Evolutionary conservation across 1,139 yeast genomes (phyloP).

Genomic region (Eremothecium sinecaudum): DNA sequence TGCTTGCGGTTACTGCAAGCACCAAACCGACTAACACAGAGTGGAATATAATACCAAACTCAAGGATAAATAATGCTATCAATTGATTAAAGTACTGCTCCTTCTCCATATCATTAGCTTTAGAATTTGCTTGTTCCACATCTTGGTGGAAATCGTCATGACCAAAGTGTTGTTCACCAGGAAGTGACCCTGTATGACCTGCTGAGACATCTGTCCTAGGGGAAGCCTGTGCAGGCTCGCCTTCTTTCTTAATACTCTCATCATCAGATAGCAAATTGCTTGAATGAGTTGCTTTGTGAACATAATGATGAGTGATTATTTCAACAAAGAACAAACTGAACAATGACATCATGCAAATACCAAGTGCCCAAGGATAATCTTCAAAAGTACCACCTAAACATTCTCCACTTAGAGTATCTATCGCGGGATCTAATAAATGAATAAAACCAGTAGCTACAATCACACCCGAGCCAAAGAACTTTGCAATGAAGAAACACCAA

Average conservation of each 20-base stretch:
- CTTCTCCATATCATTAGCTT: conserved; percentile 14
- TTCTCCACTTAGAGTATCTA: conserved; percentile 40
- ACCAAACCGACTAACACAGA: conserved; percentile 72
- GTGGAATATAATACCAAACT: conserved; percentile 75
- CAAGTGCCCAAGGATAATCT: conserved; percentile 57
- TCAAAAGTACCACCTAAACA: conserved; percentile 52
- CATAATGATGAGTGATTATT: conserved; percentile 37
- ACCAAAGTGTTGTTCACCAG: conserved; percentile 35
- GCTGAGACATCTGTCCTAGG: neutral
- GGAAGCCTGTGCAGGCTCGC: neutral
- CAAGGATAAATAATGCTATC: conserved; percentile 53
- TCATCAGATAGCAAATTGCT: neutral
- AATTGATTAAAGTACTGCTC: conserved; percentile 33
- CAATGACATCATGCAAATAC: conserved; percentile 48
- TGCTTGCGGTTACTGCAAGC: conserved; percentile 58
- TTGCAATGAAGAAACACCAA: conserved; percentile 58
- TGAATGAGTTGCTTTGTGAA: neutral
- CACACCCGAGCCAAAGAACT: conserved; percentile 87
- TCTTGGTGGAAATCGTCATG: conserved; percentile 49
- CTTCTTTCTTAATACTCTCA: conserved; percentile 1
- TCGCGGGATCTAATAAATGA: conserved; percentile 75
- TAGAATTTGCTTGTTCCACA: conserved; percentile 39
- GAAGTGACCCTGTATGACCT: neutral
- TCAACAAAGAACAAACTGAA: conserved; percentile 48
- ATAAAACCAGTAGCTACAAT: conserved; percentile 84